Evolutionary conservation across 495 filamentous ascomycete genomes (phyloP), one percentile per base, ranked within the genome.

Genomic region (Clavariopsis aquatica): DNA sequence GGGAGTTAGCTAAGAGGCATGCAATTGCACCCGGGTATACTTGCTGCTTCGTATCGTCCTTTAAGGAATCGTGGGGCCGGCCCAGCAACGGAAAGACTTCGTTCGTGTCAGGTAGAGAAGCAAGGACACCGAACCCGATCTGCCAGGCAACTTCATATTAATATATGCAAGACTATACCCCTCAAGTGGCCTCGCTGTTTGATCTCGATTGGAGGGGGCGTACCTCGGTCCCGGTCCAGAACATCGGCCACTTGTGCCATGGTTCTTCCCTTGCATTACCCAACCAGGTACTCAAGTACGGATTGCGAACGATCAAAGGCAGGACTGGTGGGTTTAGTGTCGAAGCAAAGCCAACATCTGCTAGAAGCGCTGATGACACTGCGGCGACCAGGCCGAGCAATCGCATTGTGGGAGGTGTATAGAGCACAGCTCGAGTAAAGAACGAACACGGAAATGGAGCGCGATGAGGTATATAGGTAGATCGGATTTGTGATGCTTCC

Each of bases 211-310:
- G n/a, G 38, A 43, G 38, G 13, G 38, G 60, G 38, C 76, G 75
- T 64, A 85, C 83, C 70, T 83, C 84, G 71, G 88, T 82, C 20
- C 93, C 92, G 15, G 90, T 95, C 81, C 88, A 98, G 74, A 98
- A 98, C 65, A 96, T 95, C 27, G 93, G 93, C 93, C 93, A 98
- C 73, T 85, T 85, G 34, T 85, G 82, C 93, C 93, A 98, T n/a
- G 93, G 93, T 20, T 79, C 80, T 15, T 89, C 85, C 51, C 93
- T 84, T 34, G 91, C 91, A 78, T 88, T 83, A 12, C 82, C 82
- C 53, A 96, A 75, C 92, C 93, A 96, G 13, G 92, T 89, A 69
- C 90, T 96, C 41, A 96, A 78, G 74, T 98, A 98, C 19, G 93
- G 93, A 71, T 90, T 96, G 27, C 93, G 87, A 31, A 98, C 93